Percentiles rank a stretch among this genome's conserved stretches.
Evolutionary conservation across 2,329 filamentous ascomycete species (phyloP).

Genomic region (Colletotrichum sp.): DNA sequence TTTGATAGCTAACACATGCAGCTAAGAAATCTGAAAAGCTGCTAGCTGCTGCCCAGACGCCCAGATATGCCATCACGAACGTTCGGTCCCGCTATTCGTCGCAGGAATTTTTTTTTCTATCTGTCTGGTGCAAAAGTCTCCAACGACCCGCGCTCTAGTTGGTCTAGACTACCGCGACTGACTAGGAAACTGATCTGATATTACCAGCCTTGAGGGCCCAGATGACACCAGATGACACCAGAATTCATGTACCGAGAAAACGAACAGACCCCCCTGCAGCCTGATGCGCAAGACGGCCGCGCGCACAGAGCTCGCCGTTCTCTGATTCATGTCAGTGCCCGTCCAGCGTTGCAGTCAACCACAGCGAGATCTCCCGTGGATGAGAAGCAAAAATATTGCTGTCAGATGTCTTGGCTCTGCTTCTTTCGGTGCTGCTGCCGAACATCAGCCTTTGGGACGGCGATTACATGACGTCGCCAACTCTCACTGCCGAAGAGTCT

Average conservation of each 20-base stretch:
- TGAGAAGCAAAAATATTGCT: neutral
- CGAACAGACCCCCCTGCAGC: neutral
- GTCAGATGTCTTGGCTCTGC: neutral
- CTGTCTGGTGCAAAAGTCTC: neutral
- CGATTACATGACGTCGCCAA: neutral
- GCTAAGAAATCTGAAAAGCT: neutral
- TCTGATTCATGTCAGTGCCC: neutral
- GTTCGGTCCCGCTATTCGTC: neutral
- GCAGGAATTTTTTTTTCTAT: neutral
- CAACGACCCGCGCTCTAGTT: neutral
- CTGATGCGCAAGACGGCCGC: neutral
- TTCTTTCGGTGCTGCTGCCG: neutral
- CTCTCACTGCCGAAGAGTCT: neutral
- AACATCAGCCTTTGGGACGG: neutral
- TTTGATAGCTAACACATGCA: neutral
- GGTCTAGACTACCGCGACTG: neutral
- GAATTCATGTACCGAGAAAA: neutral
- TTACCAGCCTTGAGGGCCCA: neutral
- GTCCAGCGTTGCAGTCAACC: neutral
- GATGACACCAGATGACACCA: neutral
- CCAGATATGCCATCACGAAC: neutral
- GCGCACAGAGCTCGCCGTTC: neutral
- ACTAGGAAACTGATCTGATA: neutral
- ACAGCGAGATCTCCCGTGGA: neutral
- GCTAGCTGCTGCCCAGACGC: neutral